Conservation (phyloP, 345 rosid genomes). For the Populus euphratica region DNA sequence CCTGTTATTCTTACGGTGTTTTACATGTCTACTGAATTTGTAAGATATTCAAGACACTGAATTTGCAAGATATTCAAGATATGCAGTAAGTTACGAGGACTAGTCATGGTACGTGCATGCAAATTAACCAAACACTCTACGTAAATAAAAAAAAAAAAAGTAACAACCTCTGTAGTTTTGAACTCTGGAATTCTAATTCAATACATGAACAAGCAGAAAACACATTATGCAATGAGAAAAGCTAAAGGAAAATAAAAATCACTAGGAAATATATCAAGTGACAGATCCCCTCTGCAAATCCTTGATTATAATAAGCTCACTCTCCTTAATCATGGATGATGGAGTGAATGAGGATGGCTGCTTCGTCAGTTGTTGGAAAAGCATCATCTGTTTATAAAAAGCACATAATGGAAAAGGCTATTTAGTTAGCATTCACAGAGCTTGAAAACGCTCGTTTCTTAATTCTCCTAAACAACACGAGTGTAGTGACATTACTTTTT, state of each 20-base stretch:
- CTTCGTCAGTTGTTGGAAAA: slow-evolving; percentile 64
- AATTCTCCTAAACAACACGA: background rate
- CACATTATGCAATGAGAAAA: background rate
- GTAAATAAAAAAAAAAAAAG: no score
- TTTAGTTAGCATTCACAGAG: background rate
- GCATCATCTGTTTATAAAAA: slow-evolving; percentile 42
- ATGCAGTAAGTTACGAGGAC: no score
- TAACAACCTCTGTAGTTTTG: background rate
- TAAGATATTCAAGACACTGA: no score
- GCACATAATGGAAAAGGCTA: background rate
- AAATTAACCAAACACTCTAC: no score
- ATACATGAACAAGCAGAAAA: background rate
- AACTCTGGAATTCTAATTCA: background rate
- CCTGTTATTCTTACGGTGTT: no score
- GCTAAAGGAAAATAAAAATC: background rate
- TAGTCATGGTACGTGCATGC: no score
- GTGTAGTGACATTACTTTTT: no score
- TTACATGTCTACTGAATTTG: no score
- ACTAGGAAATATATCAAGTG: background rate
- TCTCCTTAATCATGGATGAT: slow-evolving; percentile 45
- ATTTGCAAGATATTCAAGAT: no score
- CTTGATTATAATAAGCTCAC: background rate
- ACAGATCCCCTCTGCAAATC: background rate
- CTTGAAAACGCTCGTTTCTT: background rate
- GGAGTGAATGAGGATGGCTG: slow-evolving; percentile 61